A percentile compares a stretch with the other conserved stretches of the same genome.
phyloP scores from a whole-genome alignment of 345 rosid species.

The Lepidium aucheri region DNA sequence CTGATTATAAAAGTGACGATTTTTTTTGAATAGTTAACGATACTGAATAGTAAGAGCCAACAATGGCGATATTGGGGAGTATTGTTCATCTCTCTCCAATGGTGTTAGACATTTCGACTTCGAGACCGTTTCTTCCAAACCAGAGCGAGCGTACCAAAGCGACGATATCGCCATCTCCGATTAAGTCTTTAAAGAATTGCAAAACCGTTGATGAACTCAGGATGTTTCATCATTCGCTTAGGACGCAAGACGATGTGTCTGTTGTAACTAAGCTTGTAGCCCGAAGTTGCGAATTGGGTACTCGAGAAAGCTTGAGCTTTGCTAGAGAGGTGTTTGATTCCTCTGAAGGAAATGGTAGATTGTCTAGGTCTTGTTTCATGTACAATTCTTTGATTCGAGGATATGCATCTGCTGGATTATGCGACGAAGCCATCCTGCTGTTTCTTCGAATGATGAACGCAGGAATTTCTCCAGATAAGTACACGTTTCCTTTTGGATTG shows the following conservation, averaged over 20 bases:
- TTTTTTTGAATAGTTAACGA: background rate
- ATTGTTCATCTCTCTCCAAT: constrained; percentile 17
- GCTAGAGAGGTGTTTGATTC: constrained; percentile 38
- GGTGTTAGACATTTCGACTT: constrained; percentile 13
- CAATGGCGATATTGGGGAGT: constrained; percentile 23
- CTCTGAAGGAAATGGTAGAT: constrained; percentile 25
- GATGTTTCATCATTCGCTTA: constrained; percentile 30
- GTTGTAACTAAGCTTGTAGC: constrained; percentile 32
- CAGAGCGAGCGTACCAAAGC: constrained; percentile 1
- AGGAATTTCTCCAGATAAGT: constrained; percentile 47
- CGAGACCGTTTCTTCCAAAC: background rate
- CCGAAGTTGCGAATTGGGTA: constrained; percentile 38
- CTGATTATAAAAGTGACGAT: background rate
- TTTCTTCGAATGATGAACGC: constrained; percentile 31
- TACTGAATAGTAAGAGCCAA: background rate
- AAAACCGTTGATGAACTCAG: constrained; percentile 36
- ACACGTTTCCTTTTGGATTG: constrained; percentile 50
- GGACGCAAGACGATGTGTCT: constrained; percentile 29
- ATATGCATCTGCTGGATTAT: constrained; percentile 36
- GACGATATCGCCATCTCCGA: constrained; percentile 1
- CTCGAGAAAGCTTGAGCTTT: constrained; percentile 43
- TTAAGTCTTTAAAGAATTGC: constrained; percentile 27
- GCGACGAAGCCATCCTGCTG: constrained; percentile 34
- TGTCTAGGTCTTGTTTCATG: constrained; percentile 34
- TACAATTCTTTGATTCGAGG: constrained; percentile 57